Evolutionary conservation across 192 early-diverging fungal species (phyloP).

Genomic region (Mortierella claussenii): DNA sequence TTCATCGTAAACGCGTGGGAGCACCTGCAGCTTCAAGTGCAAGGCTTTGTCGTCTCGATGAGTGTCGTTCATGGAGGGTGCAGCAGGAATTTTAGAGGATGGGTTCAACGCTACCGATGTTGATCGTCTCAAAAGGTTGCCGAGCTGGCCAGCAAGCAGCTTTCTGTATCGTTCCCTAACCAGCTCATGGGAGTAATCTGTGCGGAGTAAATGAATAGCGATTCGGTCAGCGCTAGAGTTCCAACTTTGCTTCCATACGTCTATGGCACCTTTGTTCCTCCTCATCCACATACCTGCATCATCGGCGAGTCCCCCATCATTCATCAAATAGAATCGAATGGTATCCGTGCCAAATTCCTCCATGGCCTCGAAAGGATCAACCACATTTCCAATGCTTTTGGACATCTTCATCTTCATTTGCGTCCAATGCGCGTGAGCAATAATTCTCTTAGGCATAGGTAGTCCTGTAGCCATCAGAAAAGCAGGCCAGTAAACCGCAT

Average conservation of each 20-base stretch:
- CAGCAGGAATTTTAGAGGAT: slow-evolving; percentile 49
- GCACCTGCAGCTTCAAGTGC: slow-evolving; percentile 25
- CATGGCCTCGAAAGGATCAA: slow-evolving; percentile 82
- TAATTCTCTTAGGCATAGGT: slow-evolving; percentile 79
- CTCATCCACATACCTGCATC: slow-evolving; percentile 73
- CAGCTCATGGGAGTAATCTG: slow-evolving; percentile 77
- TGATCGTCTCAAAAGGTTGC: slow-evolving; percentile 82
- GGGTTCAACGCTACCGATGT: slow-evolving; percentile 68
- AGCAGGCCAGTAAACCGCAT: slow-evolving; percentile 98
- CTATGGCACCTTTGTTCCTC: neutral
- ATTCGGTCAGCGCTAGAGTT: no score
- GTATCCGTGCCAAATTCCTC: slow-evolving; percentile 84
- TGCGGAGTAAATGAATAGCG: neutral
- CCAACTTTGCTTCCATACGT: neutral
- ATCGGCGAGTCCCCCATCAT: slow-evolving; percentile 88
- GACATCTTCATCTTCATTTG: slow-evolving; percentile 94
- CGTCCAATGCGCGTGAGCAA: slow-evolving; percentile 97
- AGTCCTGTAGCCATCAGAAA: slow-evolving; percentile 91
- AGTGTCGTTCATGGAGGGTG: slow-evolving; percentile 7
- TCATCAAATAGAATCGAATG: slow-evolving; percentile 89
- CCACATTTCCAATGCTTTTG: slow-evolving; percentile 93
- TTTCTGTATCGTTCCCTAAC: slow-evolving; percentile 79
- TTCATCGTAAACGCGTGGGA: slow-evolving; percentile 50
- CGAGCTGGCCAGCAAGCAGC: slow-evolving; percentile 84
- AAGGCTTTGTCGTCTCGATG: slow-evolving; percentile 45